A percentile compares a stretch with the other conserved stretches of the same genome.
These are phyloP conservation scores for peach (Prunus persica) DNA, from an alignment of 306 rosid genomes.

Conservation along the genomic window DNA sequence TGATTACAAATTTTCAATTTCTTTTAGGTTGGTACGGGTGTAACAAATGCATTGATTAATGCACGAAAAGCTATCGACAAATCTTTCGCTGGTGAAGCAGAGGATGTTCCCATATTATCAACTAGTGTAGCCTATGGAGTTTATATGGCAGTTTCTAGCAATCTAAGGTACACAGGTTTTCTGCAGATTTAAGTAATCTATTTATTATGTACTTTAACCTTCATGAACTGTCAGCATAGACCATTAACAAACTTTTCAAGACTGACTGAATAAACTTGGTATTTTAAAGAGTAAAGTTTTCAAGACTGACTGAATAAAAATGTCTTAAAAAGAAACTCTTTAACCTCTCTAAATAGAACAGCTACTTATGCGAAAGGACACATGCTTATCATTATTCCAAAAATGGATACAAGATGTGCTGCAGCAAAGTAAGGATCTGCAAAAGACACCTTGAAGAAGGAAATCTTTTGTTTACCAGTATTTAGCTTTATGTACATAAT, in stretches of 20 bases:
- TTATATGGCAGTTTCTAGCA: constrained; percentile 93
- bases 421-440: too few relatives aligned
- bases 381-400: neutral
- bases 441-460: neutral
- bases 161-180: constrained; percentile 60
- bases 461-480: neutral
- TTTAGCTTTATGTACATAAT: neutral
- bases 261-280: neutral
- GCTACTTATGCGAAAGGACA: too few relatives aligned
- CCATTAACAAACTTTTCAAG: neutral
- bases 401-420: neutral
- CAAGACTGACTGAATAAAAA: neutral
- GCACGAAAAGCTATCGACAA: constrained; percentile 70
- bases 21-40: constrained; percentile 78
- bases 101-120: constrained; percentile 75
- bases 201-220: neutral
- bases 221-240: neutral
- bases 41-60: constrained; percentile 75
- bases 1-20: neutral
- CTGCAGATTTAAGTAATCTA: neutral
- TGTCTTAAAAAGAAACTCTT: neutral
- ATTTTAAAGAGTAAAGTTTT: neutral
- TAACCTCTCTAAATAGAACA: neutral
- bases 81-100: constrained; percentile 65
- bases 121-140: constrained; percentile 90